Evolutionary conservation across 495 filamentous ascomycete species (phyloP), one percentile per base, ranked within the genome.

Genomic region (Astrothelium macrocarpum): DNA sequence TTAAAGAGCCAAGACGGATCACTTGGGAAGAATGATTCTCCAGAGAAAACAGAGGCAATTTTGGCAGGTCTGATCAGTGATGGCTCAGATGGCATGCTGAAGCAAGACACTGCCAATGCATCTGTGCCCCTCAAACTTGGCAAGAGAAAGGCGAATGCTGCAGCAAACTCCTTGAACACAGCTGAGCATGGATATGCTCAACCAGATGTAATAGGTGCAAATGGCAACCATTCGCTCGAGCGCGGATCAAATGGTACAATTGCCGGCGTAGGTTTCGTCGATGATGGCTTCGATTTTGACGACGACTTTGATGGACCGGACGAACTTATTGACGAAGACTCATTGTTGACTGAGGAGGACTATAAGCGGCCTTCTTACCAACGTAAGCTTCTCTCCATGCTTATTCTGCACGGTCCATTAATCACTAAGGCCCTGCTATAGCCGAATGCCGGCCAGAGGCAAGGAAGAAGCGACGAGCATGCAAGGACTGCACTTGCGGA

Each of bases 401-500:
- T 56, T 9, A 26, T 56, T 29, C 49, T 56, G 20, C 49, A 56
- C 20, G 49, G 32, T 36, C 59, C 31, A 23, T n/a, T 32, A 29
- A 34, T 60, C 11, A 31, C 36, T 53, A 60, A 60, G 16, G 12
- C 66, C n/a, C 63, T 70, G 56, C 25, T 56, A 25, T 25, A 56
- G 81, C 85, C 23, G 89, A 95, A 75, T 97, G 93, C 71, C 80
- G 81, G 46, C 92, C 93, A 39, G 85, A 88, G 77, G 78, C 84
- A 32, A 90, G 89, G 62, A 93, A 94, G 78, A 86, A 91, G 67
- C 85, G 92, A 64, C 84, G 91, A 61, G 91, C 94, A 63, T 98
- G 94, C 79, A 97, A 97, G 77, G 94, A 98, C 78, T 98, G 94
- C 78, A 95, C 90, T 3, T 98, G 94, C 71, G 94, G 95, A 43